phyloP scores from a whole-genome alignment of 176 grass and related monocot species.

The Oryza brachyantha region DNA sequence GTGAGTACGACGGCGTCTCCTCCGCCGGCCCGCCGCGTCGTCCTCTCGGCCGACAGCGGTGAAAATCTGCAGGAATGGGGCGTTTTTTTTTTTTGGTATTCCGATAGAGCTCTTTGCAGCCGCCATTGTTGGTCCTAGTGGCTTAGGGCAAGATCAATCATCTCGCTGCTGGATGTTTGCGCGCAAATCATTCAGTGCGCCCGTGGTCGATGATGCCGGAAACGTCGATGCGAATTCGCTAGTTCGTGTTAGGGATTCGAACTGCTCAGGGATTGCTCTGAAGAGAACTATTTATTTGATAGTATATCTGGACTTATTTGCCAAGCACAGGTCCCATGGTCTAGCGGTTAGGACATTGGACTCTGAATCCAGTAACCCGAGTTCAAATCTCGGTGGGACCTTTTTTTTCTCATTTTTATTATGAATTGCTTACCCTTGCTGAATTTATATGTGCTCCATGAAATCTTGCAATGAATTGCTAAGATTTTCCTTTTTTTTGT shows the following conservation, averaged over 20 bases:
- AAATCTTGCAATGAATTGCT: not conserved
- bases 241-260: not conserved
- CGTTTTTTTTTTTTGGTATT: no score
- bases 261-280: no score
- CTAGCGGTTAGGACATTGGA: slow-evolving; percentile 87
- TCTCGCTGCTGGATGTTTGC: not conserved
- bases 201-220: not conserved
- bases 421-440: no score
- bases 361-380: slow-evolving; percentile 90
- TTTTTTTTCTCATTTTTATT: not conserved
- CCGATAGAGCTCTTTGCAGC: not conserved
- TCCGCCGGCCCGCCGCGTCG: no score
- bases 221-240: not conserved
- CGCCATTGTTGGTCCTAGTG: not conserved
- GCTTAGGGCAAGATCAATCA: not conserved
- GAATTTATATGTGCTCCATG: not conserved
- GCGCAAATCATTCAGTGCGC: not conserved
- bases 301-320: not conserved
- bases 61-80: not conserved
- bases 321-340: slow-evolving; percentile 45
- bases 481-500: not conserved
- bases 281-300: no score
- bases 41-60: not conserved
- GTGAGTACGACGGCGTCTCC: not conserved
- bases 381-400: slow-evolving; percentile 85